Percentiles rank a stretch among this genome's conserved stretches.
Conservation (phyloP, 1,284 basidiomycete genomes). For the Xerocomus nothofagi region DNA sequence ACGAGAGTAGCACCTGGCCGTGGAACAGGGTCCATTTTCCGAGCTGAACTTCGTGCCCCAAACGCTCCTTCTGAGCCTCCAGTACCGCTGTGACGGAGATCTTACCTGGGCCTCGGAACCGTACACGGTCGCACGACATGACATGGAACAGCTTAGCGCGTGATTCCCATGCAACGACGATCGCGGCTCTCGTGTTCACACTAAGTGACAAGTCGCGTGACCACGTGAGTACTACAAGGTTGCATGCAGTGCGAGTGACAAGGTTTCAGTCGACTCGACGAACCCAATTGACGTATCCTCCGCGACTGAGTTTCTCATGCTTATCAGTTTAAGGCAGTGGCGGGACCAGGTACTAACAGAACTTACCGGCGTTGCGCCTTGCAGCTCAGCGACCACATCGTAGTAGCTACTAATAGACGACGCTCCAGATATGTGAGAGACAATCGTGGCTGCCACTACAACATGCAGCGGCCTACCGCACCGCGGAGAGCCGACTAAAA, state of each 20-base stretch:
- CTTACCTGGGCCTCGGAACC: constrained; percentile 28
- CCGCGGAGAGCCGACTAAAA: constrained; percentile 30
- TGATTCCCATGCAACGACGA: constrained; percentile 11
- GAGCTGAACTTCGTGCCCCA: constrained; percentile 9
- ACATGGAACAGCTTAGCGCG: constrained; percentile 4
- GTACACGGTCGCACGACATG: constrained; percentile 13
- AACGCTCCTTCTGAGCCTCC: constrained; percentile 10
- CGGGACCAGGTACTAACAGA: constrained; percentile 1
- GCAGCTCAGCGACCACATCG: background rate
- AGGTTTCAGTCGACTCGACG: constrained; percentile 3
- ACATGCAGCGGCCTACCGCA: constrained; percentile 3
- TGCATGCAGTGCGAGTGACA: background rate
- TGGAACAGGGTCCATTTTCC: constrained; percentile 7
- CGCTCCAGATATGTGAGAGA: constrained; percentile 16
- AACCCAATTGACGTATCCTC: background rate
- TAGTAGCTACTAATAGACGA: constrained; percentile 3
- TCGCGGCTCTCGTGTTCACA: background rate
- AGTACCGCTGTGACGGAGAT: constrained; percentile 20
- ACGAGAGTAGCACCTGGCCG: constrained; percentile 9
- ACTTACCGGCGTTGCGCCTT: constrained; percentile 2
- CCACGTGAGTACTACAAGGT: background rate
- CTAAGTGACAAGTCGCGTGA: constrained; percentile 9
- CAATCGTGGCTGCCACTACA: constrained; percentile 1
- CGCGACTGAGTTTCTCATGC: constrained; percentile 3
- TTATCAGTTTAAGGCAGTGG: constrained; percentile 5